Evolutionary conservation across 2,329 filamentous ascomycete species (phyloP).

Genomic region (Thyridium curvatum): DNA sequence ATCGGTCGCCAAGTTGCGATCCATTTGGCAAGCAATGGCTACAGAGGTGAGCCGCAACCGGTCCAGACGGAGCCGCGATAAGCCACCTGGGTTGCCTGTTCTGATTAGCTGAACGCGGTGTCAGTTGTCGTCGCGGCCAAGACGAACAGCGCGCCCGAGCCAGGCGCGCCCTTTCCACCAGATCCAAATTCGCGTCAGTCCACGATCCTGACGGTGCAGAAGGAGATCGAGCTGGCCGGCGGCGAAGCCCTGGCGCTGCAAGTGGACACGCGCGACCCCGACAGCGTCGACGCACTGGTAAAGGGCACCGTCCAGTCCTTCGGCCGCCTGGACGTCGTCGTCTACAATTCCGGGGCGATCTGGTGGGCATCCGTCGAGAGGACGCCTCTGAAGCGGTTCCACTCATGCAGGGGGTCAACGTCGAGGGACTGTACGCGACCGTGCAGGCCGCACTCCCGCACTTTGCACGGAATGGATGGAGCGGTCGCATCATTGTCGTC

Average conservation of each 20-base stretch:
- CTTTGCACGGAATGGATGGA: slow-evolving; percentile 43
- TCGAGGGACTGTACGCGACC: slow-evolving; percentile 67
- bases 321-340: slow-evolving; percentile 61
- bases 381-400: slow-evolving; percentile 71
- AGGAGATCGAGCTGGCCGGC: slow-evolving; percentile 62
- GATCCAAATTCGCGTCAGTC: slow-evolving; percentile 69
- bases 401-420: slow-evolving; percentile 72
- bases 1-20: too few relatives aligned
- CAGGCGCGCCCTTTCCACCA: slow-evolving; percentile 55
- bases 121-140: slow-evolving; percentile 67
- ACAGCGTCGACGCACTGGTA: slow-evolving; percentile 55
- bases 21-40: too few relatives aligned
- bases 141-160: slow-evolving; percentile 14
- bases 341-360: slow-evolving; percentile 83
- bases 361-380: slow-evolving; percentile 74
- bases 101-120: too few relatives aligned
- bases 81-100: too few relatives aligned
- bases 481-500: slow-evolving; percentile 68
- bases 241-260: slow-evolving; percentile 59
- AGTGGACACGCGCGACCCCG: slow-evolving; percentile 63
- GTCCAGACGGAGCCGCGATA: too few relatives aligned
- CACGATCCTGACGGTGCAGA: slow-evolving; percentile 74
- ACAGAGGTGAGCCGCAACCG: too few relatives aligned
- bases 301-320: slow-evolving; percentile 51
- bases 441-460: slow-evolving; percentile 64